Conservation (phyloP, 164 flowering plant species). For the Magnolia sinica region DNA sequence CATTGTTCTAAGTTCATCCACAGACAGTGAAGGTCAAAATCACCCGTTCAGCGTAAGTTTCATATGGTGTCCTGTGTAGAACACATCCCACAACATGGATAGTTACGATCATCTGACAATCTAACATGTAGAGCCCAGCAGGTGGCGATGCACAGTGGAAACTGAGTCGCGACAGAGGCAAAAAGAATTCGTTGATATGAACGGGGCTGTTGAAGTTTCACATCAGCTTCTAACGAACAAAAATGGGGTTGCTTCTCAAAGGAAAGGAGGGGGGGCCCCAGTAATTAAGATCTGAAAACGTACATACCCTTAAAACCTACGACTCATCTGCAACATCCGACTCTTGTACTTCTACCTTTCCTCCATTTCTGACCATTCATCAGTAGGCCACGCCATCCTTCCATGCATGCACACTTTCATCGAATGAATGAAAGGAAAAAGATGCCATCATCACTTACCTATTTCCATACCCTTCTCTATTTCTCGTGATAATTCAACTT, state of each 20-base stretch:
- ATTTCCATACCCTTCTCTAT: not conserved
- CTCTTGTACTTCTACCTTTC: not conserved
- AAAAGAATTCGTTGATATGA: not conserved
- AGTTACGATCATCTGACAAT: no score
- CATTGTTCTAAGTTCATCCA: no score
- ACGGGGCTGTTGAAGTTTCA: constrained; percentile 8
- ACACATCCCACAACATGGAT: no score
- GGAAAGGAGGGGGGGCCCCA: not conserved
- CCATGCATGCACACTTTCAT: no score
- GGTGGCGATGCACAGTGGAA: no score
- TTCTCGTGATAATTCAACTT: not conserved
- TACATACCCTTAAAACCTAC: constrained; percentile 10
- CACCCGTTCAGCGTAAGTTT: no score
- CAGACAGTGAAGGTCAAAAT: no score
- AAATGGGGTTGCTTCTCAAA: constrained; percentile 5
- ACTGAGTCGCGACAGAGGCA: not conserved
- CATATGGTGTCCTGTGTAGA: no score
- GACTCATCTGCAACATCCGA: not conserved
- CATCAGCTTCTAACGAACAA: not conserved
- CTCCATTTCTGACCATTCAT: not conserved
- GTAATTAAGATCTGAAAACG: constrained; percentile 5
- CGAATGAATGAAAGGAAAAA: constrained; percentile 6
- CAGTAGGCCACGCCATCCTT: not conserved
- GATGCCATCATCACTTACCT: constrained; percentile 1
- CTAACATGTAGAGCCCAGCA: no score